These are phyloP conservation scores for Chlorencoelia australis DNA, from an alignment of 2,329 filamentous ascomycete genomes.

Conservation along the genomic window DNA sequence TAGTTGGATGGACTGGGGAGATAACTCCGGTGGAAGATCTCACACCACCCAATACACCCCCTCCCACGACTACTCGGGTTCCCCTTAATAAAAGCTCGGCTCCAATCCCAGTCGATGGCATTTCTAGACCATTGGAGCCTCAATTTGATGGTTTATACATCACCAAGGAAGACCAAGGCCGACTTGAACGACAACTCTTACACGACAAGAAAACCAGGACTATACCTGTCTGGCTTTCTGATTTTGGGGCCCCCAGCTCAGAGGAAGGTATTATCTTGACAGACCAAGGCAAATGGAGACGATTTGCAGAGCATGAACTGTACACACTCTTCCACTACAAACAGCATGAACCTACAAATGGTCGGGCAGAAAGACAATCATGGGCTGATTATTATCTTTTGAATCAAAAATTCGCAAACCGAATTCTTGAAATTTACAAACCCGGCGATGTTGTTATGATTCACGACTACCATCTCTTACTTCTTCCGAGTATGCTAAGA, in stretches of 20 bases:
- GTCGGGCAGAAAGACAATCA: constrained; percentile 66
- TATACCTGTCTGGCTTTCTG: constrained; percentile 79
- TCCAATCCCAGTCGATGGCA: constrained; percentile 63
- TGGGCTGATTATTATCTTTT: constrained; percentile 92
- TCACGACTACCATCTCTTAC: constrained; percentile 88
- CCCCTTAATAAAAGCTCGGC: constrained; percentile 67
- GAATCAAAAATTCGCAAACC: constrained; percentile 86
- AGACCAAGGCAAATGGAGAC: constrained; percentile 78
- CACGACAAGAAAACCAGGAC: constrained; percentile 68
- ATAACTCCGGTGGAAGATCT: constrained; percentile 46
- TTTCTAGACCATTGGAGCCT: constrained; percentile 43
- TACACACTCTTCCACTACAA: constrained; percentile 96
- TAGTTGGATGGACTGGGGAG: constrained; percentile 94
- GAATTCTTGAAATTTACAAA: constrained; percentile 80
- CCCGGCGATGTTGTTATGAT: constrained; percentile 87
- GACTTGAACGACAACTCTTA: constrained; percentile 64
- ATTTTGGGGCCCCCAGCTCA: constrained; percentile 54
- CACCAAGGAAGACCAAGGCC: constrained; percentile 56
- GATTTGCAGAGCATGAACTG: constrained; percentile 83
- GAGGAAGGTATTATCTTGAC: constrained; percentile 62
- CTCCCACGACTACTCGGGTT: constrained; percentile 27
- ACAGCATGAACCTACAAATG: constrained; percentile 81
- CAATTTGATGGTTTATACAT: constrained; percentile 62
- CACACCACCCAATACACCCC: constrained; percentile 39
- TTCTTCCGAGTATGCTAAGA: constrained; percentile 79